A percentile compares a stretch with the other conserved stretches of the same genome.
These are phyloP conservation scores for Fusarium domesticum DNA, from an alignment of 2,329 filamentous ascomycete species.

Conservation along the genomic window DNA sequence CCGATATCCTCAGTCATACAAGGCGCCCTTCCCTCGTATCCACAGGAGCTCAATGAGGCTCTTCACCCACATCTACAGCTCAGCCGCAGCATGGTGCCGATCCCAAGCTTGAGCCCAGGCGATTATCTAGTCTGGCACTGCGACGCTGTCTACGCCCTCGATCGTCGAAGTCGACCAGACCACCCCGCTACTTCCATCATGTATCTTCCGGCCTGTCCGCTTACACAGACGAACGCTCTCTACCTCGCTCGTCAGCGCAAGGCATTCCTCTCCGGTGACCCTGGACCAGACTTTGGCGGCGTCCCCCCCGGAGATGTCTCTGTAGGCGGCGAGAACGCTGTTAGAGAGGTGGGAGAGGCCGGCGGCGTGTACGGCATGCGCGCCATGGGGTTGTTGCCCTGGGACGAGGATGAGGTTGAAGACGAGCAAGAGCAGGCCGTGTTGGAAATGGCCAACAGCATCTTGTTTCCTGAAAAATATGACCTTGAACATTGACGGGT, in stretches of 20 bases:
- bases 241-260: slow-evolving; percentile 43
- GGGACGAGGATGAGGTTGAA: slow-evolving; percentile 37
- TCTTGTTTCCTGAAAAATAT: slow-evolving; percentile 42
- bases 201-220: slow-evolving; percentile 41
- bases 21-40: slow-evolving; percentile 63
- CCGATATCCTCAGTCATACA: slow-evolving; percentile 55
- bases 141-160: slow-evolving; percentile 68
- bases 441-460: slow-evolving; percentile 38
- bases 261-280: slow-evolving; percentile 40
- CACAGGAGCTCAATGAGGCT: slow-evolving; percentile 62
- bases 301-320: slow-evolving; percentile 35
- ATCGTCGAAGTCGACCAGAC: slow-evolving; percentile 39
- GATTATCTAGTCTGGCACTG: slow-evolving; percentile 77
- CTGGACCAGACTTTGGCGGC: slow-evolving; percentile 40
- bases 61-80: slow-evolving; percentile 70
- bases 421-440: slow-evolving; percentile 35
- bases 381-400: slow-evolving; percentile 42
- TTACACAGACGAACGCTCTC: slow-evolving; percentile 43
- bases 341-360: slow-evolving; percentile 38
- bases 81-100: slow-evolving; percentile 61
- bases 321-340: slow-evolving; percentile 35
- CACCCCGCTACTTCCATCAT: slow-evolving; percentile 32
- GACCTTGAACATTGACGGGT: slow-evolving; percentile 21
- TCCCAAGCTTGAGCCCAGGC: slow-evolving; percentile 67
- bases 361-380: slow-evolving; percentile 40